phyloP scores from a whole-genome alignment of 768 basidiomycete genomes.

The Lactarius vividus region DNA sequence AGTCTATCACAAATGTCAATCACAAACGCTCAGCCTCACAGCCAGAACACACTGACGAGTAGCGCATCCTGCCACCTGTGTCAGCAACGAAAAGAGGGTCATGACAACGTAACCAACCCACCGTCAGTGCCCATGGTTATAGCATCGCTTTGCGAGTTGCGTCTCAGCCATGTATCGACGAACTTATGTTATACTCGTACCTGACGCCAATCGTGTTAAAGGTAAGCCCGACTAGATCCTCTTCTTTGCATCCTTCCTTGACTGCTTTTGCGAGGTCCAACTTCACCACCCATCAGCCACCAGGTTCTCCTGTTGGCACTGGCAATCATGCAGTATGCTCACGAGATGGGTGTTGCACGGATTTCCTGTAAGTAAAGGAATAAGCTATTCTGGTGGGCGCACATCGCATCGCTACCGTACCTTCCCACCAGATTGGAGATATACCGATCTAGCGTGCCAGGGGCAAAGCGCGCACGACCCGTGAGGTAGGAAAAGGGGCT shows the following conservation, averaged over 20 bases:
- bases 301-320: not conserved
- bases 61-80: slow-evolving; percentile 63
- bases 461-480: slow-evolving; percentile 14
- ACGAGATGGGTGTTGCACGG: slow-evolving; percentile 85
- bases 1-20: slow-evolving; percentile 44
- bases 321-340: slow-evolving; percentile 29
- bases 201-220: slow-evolving; percentile 87
- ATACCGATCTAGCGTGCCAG: slow-evolving; percentile 66
- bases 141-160: slow-evolving; percentile 53
- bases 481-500: not conserved
- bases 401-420: slow-evolving; percentile 37
- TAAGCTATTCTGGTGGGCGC: slow-evolving; percentile 5
- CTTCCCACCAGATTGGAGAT: slow-evolving; percentile 91
- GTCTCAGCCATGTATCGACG: not conserved
- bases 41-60: slow-evolving; percentile 55
- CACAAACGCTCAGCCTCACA: not conserved
- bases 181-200: slow-evolving; percentile 35
- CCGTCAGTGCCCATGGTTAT: slow-evolving; percentile 91
- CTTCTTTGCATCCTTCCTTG: slow-evolving; percentile 79
- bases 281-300: slow-evolving; percentile 36
- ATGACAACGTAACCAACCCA: slow-evolving; percentile 35
- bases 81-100: slow-evolving; percentile 6
- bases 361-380: slow-evolving; percentile 50
- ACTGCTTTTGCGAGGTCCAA: slow-evolving; percentile 76
- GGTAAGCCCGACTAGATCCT: slow-evolving; percentile 75